Percentiles rank a stretch among this genome's conserved stretches.
These are phyloP conservation scores for Termitomyces sp. DNA, from an alignment of 768 basidiomycete species.

Conservation along the genomic window DNA sequence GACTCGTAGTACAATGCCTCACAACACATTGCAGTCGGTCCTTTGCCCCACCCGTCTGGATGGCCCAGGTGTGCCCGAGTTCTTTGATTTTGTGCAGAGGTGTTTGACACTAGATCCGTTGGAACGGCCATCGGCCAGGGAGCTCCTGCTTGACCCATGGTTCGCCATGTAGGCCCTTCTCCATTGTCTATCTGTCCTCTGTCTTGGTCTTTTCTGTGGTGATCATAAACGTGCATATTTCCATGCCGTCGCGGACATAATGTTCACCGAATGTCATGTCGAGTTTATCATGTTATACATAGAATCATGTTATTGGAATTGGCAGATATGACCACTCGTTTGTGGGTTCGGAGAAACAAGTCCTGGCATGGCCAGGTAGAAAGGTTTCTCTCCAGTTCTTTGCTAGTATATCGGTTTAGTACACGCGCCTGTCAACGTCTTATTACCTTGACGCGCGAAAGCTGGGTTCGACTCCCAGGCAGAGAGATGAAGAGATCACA, in stretches of 20 bases:
- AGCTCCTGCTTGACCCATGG: constrained; percentile 4
- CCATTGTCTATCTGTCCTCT: background rate
- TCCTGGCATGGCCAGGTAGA: too few species aligned
- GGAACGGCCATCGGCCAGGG: background rate
- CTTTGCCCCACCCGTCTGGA: background rate
- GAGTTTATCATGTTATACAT: background rate
- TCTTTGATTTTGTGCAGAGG: background rate
- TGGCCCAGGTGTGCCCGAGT: background rate
- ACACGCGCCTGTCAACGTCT: too few species aligned
- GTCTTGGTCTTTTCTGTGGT: background rate
- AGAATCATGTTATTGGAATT: background rate
- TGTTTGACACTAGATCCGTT: background rate
- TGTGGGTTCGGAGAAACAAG: too few species aligned
- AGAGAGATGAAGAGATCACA: too few species aligned
- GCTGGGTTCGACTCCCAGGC: too few species aligned
- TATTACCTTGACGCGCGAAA: too few species aligned
- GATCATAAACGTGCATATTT: background rate
- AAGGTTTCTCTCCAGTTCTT: too few species aligned
- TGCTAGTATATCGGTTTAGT: too few species aligned
- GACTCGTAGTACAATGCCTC: background rate
- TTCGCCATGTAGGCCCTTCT: background rate
- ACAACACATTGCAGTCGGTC: background rate
- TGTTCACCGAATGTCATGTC: background rate
- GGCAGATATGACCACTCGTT: too few species aligned
- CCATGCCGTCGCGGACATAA: background rate